These are phyloP conservation scores for Tieghemostelium lacteum DNA, from an alignment of 78 protist genomes.

Conservation along the genomic window DNA sequence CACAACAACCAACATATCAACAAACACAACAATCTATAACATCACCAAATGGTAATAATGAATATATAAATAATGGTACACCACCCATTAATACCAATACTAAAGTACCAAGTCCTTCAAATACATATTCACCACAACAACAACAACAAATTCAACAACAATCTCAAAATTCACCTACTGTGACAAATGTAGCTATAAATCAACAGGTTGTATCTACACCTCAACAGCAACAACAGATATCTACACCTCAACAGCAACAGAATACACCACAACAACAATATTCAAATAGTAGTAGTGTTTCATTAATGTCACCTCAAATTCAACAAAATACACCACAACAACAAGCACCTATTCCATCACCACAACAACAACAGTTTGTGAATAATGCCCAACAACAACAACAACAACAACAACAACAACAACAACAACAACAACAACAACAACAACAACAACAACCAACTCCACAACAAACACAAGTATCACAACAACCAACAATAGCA, in stretches of 20 bases:
- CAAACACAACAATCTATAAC: not conserved
- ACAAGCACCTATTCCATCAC: not conserved
- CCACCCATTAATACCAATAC: no score
- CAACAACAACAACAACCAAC: not conserved
- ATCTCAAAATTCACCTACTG: not conserved
- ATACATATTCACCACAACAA: no score
- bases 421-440: not conserved
- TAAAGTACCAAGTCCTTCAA: no score
- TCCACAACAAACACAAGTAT: not conserved
- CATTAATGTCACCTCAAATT: not conserved
- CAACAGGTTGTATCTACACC: no score
- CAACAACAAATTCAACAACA: not conserved
- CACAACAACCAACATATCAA: not conserved
- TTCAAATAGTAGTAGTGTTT: no score
- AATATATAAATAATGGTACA: not conserved
- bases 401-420: not conserved
- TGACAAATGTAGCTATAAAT: no score
- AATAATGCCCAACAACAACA: not conserved
- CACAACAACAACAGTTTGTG: not conserved
- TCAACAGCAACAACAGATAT: not conserved
- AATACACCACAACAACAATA: not conserved
- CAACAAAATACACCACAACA: not conserved
- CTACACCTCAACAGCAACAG: not conserved
- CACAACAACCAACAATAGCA: not conserved
- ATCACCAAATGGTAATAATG: not conserved